Percentiles rank a stretch among this genome's conserved stretches.
Conservation (phyloP, 2,329 filamentous ascomycete genomes). For the Stachybotrys elegans region DNA sequence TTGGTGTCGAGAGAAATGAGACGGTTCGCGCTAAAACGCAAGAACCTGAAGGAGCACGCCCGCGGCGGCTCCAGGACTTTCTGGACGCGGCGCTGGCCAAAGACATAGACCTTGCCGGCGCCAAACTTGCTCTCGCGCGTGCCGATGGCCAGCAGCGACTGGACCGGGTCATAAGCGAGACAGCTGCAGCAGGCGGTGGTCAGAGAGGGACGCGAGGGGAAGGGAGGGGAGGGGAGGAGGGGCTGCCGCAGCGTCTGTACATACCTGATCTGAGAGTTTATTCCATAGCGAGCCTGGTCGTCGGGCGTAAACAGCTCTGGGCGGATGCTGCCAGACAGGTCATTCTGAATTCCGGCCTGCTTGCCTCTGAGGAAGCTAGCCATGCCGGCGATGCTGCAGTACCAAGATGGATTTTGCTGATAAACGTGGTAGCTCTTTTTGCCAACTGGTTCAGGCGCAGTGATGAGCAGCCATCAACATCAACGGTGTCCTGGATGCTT, state of each 20-base stretch:
- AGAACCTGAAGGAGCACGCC: constrained; percentile 66
- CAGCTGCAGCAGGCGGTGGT: constrained; percentile 43
- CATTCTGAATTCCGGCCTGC: constrained; percentile 87
- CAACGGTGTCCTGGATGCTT: too few relatives aligned
- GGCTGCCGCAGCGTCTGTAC: constrained; percentile 13
- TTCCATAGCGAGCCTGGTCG: constrained; percentile 76
- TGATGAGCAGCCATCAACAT: too few relatives aligned
- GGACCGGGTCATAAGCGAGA: constrained; percentile 86
- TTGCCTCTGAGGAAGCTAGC: constrained; percentile 84
- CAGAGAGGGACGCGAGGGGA: constrained; percentile 16
- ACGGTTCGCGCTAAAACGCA: constrained; percentile 84
- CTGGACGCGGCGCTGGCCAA: constrained; percentile 76
- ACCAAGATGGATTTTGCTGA: too few relatives aligned
- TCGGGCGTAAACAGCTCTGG: constrained; percentile 77
- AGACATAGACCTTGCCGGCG: constrained; percentile 80
- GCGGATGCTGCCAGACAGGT: constrained; percentile 77
- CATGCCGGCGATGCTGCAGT: constrained; percentile 49
- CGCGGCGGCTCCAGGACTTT: constrained; percentile 67
- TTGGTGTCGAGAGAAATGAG: constrained; percentile 79
- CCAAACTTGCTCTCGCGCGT: constrained; percentile 85
- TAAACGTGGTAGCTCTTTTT: too few relatives aligned
- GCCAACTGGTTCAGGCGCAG: too few relatives aligned
- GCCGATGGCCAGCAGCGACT: constrained; percentile 87
- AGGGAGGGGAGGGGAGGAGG: constrained; percentile 8
- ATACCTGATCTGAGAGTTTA: constrained; percentile 69